phyloP scores from a whole-genome alignment of 208 protist species.

The Vickermania spadyakhi region DNA sequence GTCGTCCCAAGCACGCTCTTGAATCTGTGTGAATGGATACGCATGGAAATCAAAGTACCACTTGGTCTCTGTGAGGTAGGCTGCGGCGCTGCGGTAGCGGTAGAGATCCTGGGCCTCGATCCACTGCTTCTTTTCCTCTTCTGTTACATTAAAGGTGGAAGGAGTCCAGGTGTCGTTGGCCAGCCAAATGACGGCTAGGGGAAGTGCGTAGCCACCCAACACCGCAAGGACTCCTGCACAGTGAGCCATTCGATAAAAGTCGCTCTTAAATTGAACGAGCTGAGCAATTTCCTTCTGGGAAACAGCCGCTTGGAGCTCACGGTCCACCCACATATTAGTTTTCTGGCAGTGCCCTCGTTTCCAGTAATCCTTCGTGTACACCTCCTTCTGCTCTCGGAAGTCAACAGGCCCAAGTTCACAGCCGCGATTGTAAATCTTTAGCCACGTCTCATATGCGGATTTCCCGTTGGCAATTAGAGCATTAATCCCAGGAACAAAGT shows the following conservation, averaged over 20 bases:
- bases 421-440: slow-evolving; percentile 77
- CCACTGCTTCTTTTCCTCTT: slow-evolving; percentile 72
- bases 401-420: slow-evolving; percentile 56
- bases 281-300: slow-evolving; percentile 74
- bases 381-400: slow-evolving; percentile 71
- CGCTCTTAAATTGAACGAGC: slow-evolving; percentile 77
- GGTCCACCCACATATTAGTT: slow-evolving; percentile 91
- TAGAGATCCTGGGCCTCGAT: slow-evolving; percentile 81
- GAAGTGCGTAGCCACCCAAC: slow-evolving; percentile 74
- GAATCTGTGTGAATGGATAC: slow-evolving; percentile 59
- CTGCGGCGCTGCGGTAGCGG: slow-evolving; percentile 83
- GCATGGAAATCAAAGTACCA: slow-evolving; percentile 87
- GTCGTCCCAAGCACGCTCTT: slow-evolving; percentile 86
- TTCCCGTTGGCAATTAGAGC: slow-evolving; percentile 47
- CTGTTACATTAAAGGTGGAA: slow-evolving; percentile 46
- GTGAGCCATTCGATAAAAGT: slow-evolving; percentile 81
- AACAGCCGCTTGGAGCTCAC: slow-evolving; percentile 75
- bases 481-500: slow-evolving; percentile 52
- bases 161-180: slow-evolving; percentile 84
- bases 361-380: slow-evolving; percentile 76
- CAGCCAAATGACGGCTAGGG: slow-evolving; percentile 75
- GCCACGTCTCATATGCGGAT: slow-evolving; percentile 58
- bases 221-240: slow-evolving; percentile 28
- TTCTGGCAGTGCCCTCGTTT: slow-evolving; percentile 79
- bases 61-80: slow-evolving; percentile 82